Percentiles rank a stretch among this genome's conserved stretches.
These are phyloP conservation scores for Meyerozyma smithsonii DNA, from an alignment of 1,139 yeast genomes.

Conservation along the genomic window DNA sequence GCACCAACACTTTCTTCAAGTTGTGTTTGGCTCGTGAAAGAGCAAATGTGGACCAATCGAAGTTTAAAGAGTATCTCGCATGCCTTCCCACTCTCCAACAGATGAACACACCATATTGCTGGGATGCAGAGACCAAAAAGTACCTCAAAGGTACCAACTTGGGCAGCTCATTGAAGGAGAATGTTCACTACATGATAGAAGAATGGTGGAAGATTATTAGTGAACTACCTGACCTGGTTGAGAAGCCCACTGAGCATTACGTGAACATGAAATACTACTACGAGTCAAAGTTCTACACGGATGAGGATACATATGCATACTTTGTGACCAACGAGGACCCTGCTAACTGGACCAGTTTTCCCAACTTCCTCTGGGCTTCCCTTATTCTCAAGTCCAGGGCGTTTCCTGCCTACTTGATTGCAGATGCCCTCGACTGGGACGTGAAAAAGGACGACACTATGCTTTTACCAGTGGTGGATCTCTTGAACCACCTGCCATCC, in stretches of 20 bases:
- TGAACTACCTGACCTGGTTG: conserved; percentile 26
- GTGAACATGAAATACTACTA: conserved; percentile 44
- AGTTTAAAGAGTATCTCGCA: conserved; percentile 47
- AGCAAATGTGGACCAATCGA: conserved; percentile 15
- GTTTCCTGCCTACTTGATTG: conserved; percentile 58
- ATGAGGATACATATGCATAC: conserved; percentile 31
- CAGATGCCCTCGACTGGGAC: conserved; percentile 16
- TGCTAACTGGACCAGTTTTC: conserved; percentile 57
- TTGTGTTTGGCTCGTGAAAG: conserved; percentile 41
- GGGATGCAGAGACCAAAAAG: conserved; percentile 49
- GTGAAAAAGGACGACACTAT: conserved; percentile 50
- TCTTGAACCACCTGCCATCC: conserved; percentile 64
- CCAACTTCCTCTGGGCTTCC: conserved; percentile 70
- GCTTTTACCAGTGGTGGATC: conserved; percentile 73
- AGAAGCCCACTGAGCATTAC: conserved; percentile 33
- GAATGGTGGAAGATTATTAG: conserved; percentile 49
- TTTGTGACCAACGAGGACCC: conserved; percentile 16
- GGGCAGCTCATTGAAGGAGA: conserved; percentile 38
- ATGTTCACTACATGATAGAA: conserved; percentile 31
- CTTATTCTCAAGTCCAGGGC: conserved; percentile 71
- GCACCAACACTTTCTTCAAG: conserved; percentile 43
- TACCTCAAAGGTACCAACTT: conserved; percentile 56
- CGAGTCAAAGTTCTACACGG: conserved; percentile 41
- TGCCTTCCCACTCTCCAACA: conserved; percentile 50
- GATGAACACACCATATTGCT: conserved; percentile 59